A percentile compares a stretch with the other conserved stretches of the same genome.
These are phyloP conservation scores for Beta macrorhiza DNA, from an alignment of 179 eudicot genomes.

Conservation along the genomic window DNA sequence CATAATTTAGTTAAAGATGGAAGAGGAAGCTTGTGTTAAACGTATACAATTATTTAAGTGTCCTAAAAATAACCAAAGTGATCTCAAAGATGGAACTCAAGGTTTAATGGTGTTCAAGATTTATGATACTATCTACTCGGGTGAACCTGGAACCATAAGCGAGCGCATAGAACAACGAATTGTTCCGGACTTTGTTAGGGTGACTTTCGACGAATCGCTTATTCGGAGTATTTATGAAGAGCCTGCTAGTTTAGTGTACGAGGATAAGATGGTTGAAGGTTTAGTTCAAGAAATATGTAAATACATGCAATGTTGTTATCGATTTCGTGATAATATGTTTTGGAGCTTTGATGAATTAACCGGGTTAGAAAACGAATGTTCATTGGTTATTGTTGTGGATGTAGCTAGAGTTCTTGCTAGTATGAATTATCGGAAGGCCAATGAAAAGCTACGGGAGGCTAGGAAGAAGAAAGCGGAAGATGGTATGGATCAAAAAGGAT, in stretches of 20 bases:
- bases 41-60: not conserved
- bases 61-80: too few species aligned
- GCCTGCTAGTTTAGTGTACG: not conserved
- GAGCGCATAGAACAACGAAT: not conserved
- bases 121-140: not conserved
- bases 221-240: too few species aligned
- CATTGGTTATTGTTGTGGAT: not conserved
- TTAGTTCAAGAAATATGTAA: not conserved
- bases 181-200: too few species aligned
- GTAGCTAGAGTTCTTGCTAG: not conserved
- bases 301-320: not conserved
- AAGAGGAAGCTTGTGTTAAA: not conserved
- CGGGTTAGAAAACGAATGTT: not conserved
- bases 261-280: not conserved
- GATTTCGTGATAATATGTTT: not conserved
- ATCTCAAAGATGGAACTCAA: not conserved
- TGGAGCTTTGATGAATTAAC: not conserved
- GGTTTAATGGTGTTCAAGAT: not conserved
- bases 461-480: not conserved
- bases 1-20: not conserved
- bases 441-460: not conserved
- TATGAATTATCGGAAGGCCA: not conserved
- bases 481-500: too few species aligned
- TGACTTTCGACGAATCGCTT: too few species aligned
- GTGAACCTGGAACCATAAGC: not conserved